Base-by-base conservation (phyloP, 257 asterid species). In the Salvia hispanica region DNA sequence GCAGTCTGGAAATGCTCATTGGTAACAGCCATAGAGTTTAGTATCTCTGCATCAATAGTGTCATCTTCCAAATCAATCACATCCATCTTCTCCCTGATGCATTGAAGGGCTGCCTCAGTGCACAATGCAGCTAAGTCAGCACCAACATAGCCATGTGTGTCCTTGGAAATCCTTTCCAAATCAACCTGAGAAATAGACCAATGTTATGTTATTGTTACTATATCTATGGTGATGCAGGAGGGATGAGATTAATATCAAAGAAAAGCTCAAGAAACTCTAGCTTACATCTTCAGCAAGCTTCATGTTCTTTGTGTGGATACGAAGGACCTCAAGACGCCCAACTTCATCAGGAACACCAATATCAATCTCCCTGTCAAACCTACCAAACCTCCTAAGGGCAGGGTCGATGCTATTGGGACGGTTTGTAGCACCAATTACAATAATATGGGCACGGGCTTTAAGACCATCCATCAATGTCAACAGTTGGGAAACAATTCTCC, bases 31-130 rank as follows among this genome's bases (percentile, higher is more conserved):
- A 89, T 92, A 66, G 98, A 84, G 73, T 92, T 92, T 4, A 92
- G 86, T 44, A 92, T 83, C 83, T 89, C 98, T 6, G 95, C 98
- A 76, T 92, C 96, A 56, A 92, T 92, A 5, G 90, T 12, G 31
- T 92, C 98, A 43, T 91, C 98, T 74, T 89, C 96, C 77, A 91
- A 82, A 67, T 91, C 96, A 44, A 91, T 91, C 65, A 91, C 92
- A 50, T 91, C 98, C 98, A 92, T 92, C 82, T 92, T 92, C 86
- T 92, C 98, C 79, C 98, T 85, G 72, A 92, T 92, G 84, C 98
- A 89, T 60, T 92, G 96, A 44, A 92, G 92, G 4, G 98, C 98
- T 62, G 95, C 92, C 78, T 92, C 96, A 25, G 98, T 91, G 80
- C 97, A 91, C 71, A 91, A 69, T n/a, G 97, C 96, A 62, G 97